These are phyloP conservation scores for Fusarium cyanostomum DNA, from an alignment of 2,329 filamentous ascomycete species.

Conservation along the genomic window DNA sequence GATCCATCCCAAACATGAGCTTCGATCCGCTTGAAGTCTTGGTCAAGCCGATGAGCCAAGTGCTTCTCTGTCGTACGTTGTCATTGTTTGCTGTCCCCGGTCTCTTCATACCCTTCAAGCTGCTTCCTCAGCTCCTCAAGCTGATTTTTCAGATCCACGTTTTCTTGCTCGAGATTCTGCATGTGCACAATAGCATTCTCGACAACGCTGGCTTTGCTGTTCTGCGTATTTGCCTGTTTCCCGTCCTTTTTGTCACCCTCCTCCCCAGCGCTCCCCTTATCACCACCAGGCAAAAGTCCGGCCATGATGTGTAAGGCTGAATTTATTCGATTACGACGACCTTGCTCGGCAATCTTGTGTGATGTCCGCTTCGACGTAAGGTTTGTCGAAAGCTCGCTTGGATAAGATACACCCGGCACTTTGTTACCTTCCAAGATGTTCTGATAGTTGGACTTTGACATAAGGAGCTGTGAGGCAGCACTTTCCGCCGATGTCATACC, in stretches of 20 bases:
- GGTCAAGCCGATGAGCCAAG: constrained; percentile 1
- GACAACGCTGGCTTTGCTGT: constrained; percentile 97
- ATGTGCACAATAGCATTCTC: constrained; percentile 97
- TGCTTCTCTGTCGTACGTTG: constrained; percentile 1
- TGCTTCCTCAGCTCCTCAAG: constrained; percentile 52
- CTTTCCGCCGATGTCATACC: constrained; percentile 65
- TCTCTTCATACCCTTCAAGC: constrained; percentile 43
- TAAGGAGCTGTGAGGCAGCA: constrained; percentile 77
- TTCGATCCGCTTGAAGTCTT: background rate
- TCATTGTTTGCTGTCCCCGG: constrained; percentile 17
- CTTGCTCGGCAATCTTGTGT: constrained; percentile 98
- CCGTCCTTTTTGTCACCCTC: constrained; percentile 60
- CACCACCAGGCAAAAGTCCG: constrained; percentile 75
- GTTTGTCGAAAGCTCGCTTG: constrained; percentile 89
- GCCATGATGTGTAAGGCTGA: constrained; percentile 92
- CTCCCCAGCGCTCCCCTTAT: constrained; percentile 52
- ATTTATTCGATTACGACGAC: constrained; percentile 94
- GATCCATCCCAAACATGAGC: constrained; percentile 14
- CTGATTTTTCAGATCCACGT: constrained; percentile 72
- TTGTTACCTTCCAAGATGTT: constrained; percentile 95
- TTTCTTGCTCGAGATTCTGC: constrained; percentile 80
- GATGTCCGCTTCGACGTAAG: constrained; percentile 96
- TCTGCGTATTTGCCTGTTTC: constrained; percentile 66
- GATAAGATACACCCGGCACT: constrained; percentile 89
- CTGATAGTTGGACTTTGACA: constrained; percentile 97